A percentile compares a stretch with the other conserved stretches of the same genome.
Evolutionary conservation across 1,284 basidiomycete genomes (phyloP).

Genomic region (Leccinum angustisporum): DNA sequence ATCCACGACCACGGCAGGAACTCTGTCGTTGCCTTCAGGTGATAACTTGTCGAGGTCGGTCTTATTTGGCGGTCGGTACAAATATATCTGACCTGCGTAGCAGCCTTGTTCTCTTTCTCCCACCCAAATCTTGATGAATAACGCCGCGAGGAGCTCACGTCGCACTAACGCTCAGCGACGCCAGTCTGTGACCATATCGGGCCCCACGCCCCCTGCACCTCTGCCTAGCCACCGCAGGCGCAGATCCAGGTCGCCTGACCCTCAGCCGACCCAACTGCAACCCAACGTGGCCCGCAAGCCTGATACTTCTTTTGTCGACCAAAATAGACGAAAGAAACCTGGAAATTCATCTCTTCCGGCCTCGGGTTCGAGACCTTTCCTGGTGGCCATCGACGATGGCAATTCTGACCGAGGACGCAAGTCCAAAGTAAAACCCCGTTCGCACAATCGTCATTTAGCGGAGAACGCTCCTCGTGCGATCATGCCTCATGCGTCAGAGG

Average conservation of each 20-base stretch:
- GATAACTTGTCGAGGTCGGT: slow-evolving; percentile 11
- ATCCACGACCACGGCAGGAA: slow-evolving; percentile 13
- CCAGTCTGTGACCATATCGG: slow-evolving; percentile 19
- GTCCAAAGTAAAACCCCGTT: slow-evolving; percentile 29
- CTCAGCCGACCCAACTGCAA: slow-evolving; percentile 13
- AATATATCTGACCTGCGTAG: neutral
- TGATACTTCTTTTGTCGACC: slow-evolving; percentile 22
- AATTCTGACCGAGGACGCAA: slow-evolving; percentile 35
- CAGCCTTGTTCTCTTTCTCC: neutral
- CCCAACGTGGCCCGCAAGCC: slow-evolving; percentile 14
- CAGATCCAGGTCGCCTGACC: slow-evolving; percentile 31
- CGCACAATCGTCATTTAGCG: slow-evolving; percentile 25
- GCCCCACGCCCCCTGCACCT: slow-evolving; percentile 14
- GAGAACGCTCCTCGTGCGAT: slow-evolving; percentile 24
- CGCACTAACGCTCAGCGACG: slow-evolving; percentile 27
- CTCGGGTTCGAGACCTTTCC: slow-evolving; percentile 24
- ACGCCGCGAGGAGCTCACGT: slow-evolving; percentile 24
- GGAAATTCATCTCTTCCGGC: slow-evolving; percentile 18
- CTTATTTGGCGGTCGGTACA: neutral
- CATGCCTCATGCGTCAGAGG: slow-evolving; percentile 18
- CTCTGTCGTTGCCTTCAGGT: neutral
- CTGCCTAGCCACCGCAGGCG: slow-evolving; percentile 22
- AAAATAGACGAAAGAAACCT: slow-evolving; percentile 32
- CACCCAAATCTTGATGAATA: slow-evolving; percentile 18
- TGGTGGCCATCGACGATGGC: slow-evolving; percentile 28